These are phyloP conservation scores for Boletus patriciae DNA, from an alignment of 768 basidiomycete genomes.

Conservation along the genomic window DNA sequence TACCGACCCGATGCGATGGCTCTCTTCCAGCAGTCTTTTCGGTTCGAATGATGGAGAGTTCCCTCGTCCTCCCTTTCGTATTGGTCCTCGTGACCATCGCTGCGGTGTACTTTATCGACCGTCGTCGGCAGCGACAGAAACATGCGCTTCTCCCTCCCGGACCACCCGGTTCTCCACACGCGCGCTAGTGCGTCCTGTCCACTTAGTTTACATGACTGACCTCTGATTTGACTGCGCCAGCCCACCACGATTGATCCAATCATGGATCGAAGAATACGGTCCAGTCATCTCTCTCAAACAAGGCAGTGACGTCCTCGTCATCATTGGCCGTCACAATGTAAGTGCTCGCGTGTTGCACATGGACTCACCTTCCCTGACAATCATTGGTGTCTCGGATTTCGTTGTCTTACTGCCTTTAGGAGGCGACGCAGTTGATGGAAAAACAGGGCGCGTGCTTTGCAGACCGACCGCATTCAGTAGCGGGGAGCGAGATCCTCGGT, in stretches of 20 bases:
- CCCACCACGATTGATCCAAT: slow-evolving; percentile 18
- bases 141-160: slow-evolving; percentile 20
- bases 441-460: slow-evolving; percentile 52
- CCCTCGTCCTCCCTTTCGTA: neutral
- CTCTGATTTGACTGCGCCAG: neutral
- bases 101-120: slow-evolving; percentile 7
- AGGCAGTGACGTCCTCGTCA: slow-evolving; percentile 27
- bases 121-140: slow-evolving; percentile 1
- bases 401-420: slow-evolving; percentile 7
- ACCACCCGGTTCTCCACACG: slow-evolving; percentile 21
- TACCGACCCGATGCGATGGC: neutral
- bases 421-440: slow-evolving; percentile 59
- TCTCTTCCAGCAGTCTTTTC: neutral
- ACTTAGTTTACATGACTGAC: neutral
- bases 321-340: slow-evolving; percentile 25
- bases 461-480: slow-evolving; percentile 52
- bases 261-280: slow-evolving; percentile 29
- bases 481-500: slow-evolving; percentile 56
- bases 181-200: slow-evolving; percentile 13
- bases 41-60: neutral
- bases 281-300: slow-evolving; percentile 27
- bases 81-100: neutral
- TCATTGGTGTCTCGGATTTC: no score
- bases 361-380: no score
- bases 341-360: neutral